These are phyloP conservation scores for Emergomyces africanus DNA, from an alignment of 2,329 filamentous ascomycete species.

Conservation along the genomic window DNA sequence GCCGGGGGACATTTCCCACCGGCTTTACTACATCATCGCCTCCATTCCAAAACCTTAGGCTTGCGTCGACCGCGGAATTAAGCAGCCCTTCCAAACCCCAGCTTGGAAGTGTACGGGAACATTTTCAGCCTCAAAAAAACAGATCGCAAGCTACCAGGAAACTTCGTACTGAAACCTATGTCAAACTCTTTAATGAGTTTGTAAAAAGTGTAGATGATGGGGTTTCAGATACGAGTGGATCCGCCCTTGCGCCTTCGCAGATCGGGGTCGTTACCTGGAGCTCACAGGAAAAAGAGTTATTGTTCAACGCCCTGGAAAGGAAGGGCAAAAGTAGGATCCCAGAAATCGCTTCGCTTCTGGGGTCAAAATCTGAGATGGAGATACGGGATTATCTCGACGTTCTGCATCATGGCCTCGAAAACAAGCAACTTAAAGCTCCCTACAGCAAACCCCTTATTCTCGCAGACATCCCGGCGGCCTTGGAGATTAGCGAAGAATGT, in stretches of 20 bases:
- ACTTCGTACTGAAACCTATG: constrained; percentile 40
- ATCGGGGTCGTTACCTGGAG: constrained; percentile 62
- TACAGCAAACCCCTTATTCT: constrained; percentile 30
- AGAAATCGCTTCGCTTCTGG: constrained; percentile 50
- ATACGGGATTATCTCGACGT: constrained; percentile 56
- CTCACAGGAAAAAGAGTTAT: constrained; percentile 51
- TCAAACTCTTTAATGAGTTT: constrained; percentile 41
- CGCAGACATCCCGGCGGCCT: constrained; percentile 55
- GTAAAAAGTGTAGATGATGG: constrained; percentile 30
- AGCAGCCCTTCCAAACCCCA: neutral
- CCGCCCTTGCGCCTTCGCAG: constrained; percentile 38
- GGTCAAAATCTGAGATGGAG: constrained; percentile 62
- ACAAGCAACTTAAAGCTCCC: constrained; percentile 24
- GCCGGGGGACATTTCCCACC: neutral
- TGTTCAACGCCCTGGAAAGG: constrained; percentile 54
- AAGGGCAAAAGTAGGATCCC: constrained; percentile 51
- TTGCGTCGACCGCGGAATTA: constrained; percentile 5
- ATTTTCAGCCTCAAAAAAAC: constrained; percentile 7
- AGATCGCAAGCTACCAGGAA: constrained; percentile 18
- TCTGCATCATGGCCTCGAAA: constrained; percentile 41
- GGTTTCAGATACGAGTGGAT: constrained; percentile 5
- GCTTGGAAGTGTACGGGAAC: neutral
- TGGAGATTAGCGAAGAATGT: constrained; percentile 57
- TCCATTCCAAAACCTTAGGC: constrained; percentile 7
- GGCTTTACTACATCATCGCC: constrained; percentile 8